These are phyloP conservation scores for Claviceps fusiformis DNA, from an alignment of 2,329 filamentous ascomycete genomes.

Conservation along the genomic window DNA sequence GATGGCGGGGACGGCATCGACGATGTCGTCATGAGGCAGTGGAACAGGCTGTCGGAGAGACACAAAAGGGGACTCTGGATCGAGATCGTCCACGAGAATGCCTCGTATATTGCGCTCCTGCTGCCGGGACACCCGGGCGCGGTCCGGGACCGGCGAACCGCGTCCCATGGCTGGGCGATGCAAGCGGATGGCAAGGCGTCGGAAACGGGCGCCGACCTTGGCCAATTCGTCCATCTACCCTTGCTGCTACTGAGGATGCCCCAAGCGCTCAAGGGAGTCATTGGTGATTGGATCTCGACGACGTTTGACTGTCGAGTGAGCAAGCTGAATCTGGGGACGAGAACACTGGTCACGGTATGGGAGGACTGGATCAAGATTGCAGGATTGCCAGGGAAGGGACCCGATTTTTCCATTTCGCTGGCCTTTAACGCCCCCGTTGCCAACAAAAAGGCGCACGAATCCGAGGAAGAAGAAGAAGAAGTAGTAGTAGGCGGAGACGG, in stretches of 20 bases:
- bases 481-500: neutral
- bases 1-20: constrained; percentile 8
- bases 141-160: constrained; percentile 4
- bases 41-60: constrained; percentile 10
- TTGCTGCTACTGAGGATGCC: constrained; percentile 44
- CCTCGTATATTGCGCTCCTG: constrained; percentile 35
- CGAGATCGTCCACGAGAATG: constrained; percentile 38
- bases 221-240: constrained; percentile 33
- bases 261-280: constrained; percentile 31
- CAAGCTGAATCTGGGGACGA: constrained; percentile 34
- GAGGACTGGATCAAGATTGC: constrained; percentile 35
- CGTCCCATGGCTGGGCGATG: constrained; percentile 10
- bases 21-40: constrained; percentile 7
- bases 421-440: constrained; percentile 32
- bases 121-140: constrained; percentile 24
- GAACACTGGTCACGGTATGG: constrained; percentile 34
- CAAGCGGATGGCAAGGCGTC: constrained; percentile 7
- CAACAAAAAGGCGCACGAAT: constrained; percentile 1
- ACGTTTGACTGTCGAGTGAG: constrained; percentile 44
- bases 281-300: constrained; percentile 37
- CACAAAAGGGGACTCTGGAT: constrained; percentile 27
- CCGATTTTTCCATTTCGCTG: constrained; percentile 36
- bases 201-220: constrained; percentile 5
- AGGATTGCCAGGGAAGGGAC: constrained; percentile 20
- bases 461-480: constrained; percentile 6